Conservation (phyloP, 768 basidiomycete species). For the Collybia sp. region DNA sequence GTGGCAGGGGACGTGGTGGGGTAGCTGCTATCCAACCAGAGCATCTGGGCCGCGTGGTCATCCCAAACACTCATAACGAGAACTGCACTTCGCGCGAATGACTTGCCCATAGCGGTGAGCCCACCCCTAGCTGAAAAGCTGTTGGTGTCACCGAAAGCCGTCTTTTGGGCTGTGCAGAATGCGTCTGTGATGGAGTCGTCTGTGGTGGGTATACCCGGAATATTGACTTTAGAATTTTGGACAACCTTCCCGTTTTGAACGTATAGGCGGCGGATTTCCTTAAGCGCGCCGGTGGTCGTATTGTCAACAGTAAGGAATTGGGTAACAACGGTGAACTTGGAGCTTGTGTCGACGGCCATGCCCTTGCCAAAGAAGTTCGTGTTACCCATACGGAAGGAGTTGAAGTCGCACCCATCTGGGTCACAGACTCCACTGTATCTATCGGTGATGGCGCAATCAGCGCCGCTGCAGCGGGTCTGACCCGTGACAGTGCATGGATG, state of each 20-base stretch:
- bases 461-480: slow-evolving; percentile 29
- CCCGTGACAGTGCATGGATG: slow-evolving; percentile 33
- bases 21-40: slow-evolving; percentile 38
- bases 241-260: slow-evolving; percentile 38
- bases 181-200: slow-evolving; percentile 33
- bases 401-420: slow-evolving; percentile 43
- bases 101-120: slow-evolving; percentile 11
- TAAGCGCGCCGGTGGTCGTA: slow-evolving; percentile 29
- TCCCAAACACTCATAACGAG: slow-evolving; percentile 29
- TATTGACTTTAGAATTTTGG: slow-evolving; percentile 29
- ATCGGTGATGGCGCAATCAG: slow-evolving; percentile 21
- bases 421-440: slow-evolving; percentile 32
- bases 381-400: slow-evolving; percentile 41
- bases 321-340: slow-evolving; percentile 37
- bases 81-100: slow-evolving; percentile 26
- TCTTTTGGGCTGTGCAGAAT: slow-evolving; percentile 33
- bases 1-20: slow-evolving; percentile 14
- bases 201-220: slow-evolving; percentile 23
- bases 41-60: slow-evolving; percentile 22
- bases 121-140: slow-evolving; percentile 14
- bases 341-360: slow-evolving; percentile 33
- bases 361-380: slow-evolving; percentile 33
- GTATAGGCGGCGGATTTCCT: slow-evolving; percentile 37
- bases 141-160: slow-evolving; percentile 12
- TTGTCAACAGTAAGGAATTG: slow-evolving; percentile 36